Base-by-base conservation (phyloP, 2,329 filamentous ascomycete genomes). In the Ceratocystis colombiana region DNA sequence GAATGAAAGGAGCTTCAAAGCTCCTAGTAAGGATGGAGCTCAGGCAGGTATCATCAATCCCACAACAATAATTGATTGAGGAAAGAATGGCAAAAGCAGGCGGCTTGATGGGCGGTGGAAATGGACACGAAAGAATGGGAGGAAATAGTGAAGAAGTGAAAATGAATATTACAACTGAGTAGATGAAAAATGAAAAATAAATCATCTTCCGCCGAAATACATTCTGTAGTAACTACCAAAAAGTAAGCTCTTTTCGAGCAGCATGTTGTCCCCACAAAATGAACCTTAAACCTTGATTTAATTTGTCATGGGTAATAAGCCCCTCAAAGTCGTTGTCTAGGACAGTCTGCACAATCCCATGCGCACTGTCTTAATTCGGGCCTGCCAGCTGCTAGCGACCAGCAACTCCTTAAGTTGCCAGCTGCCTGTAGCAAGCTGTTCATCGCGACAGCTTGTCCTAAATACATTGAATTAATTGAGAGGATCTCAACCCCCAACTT, bases 361-460 rank as follows among this genome's bases (percentile, higher is more conserved):
- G 20, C 3, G 22, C 22, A 64, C 62, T 55, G 62, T 44, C 1
- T 8, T 1, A n/a, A 1, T 1, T 10, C 5, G 8, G 6, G 3
- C 6, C 6, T 17, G 46, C 46, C 22, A 33, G 48, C 62, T 64
- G 17, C 25, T 53, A 10, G 22, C 17, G 17, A 28, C 59, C 22
- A 28, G 6, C 22, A 17, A 2, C 22, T 25, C 37, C 41, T 44
- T 46, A 17, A 1, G 15, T 0, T 17, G 28, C 33, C 62, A 64
- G 17, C 45, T 37, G 25, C 2, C 30, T 4, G 8, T 7, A 22
- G 12, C n/a, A 15, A n/a, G 45, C 37, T 48, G 48, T 33, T 12
- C 53, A 59, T 59, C 69, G 71, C 70, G 71, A 71, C 70, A 71
- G 67, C 68, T 70, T 71, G 70, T 71, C 70, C 70, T 69, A 65